phyloP scores from a whole-genome alignment of 2,329 filamentous ascomycete genomes.

The Colletotrichum lupini region DNA sequence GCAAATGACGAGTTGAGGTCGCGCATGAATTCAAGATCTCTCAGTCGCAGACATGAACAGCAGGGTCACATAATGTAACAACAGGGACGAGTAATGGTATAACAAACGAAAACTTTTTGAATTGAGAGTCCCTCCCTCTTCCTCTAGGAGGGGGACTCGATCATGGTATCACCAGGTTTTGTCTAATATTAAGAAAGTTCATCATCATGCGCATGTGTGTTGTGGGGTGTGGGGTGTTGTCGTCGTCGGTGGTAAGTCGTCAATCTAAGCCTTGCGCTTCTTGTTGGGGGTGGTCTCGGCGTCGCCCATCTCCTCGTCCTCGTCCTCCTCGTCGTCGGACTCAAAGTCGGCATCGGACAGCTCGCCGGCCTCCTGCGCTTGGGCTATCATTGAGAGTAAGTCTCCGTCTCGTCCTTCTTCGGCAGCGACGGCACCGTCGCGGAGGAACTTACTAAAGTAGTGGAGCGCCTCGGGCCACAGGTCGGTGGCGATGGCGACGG shows the following conservation, averaged over 20 bases:
- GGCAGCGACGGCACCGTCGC: not conserved
- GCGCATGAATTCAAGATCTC: too few relatives aligned
- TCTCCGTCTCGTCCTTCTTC: conserved; percentile 12
- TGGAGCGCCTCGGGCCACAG: conserved; percentile 89
- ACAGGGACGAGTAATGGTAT: too few relatives aligned
- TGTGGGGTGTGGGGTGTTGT: not conserved
- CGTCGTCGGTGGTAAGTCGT: not conserved
- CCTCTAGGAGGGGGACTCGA: not conserved
- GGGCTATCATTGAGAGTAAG: conserved; percentile 54
- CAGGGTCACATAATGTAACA: not conserved
- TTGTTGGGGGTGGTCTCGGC: conserved; percentile 54
- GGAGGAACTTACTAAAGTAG: conserved; percentile 81
- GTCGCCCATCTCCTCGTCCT: conserved; percentile 59
- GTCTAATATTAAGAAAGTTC: conserved; percentile 1
- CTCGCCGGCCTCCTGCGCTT: conserved; percentile 77
- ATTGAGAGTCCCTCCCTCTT: conserved; percentile 6
- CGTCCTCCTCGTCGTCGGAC: conserved; percentile 66
- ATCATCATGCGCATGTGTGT: not conserved
- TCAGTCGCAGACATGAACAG: not conserved
- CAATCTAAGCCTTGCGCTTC: conserved; percentile 41
- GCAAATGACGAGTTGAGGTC: too few relatives aligned
- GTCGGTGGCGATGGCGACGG: conserved; percentile 84
- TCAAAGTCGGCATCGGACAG: conserved; percentile 79
- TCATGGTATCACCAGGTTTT: conserved; percentile 32
- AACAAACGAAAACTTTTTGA: conserved; percentile 25